Evolutionary conservation across 139 green algal genomes (phyloP), one percentile per base, ranked within the genome.

Genomic region (Tetraselmis chui): DNA sequence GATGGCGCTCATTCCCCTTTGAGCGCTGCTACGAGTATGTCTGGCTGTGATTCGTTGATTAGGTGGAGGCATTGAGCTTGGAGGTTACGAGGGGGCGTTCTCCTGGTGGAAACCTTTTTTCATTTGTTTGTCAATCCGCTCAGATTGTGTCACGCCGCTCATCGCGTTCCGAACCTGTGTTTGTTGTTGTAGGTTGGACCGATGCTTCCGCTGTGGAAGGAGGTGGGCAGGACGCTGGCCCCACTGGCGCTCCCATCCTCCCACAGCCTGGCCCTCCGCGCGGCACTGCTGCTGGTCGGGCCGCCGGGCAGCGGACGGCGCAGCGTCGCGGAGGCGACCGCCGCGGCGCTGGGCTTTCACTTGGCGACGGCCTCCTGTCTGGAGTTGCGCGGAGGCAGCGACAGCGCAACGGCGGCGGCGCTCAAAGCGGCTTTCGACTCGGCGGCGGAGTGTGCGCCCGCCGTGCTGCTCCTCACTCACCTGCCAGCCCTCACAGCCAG

Each of bases 281-380:
- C 86, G 1, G 82, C 90, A 1, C 75, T 93, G 29, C 82, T 97
- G 76, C 82, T 97, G 67, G 83, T 89, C 32, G 93, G 92, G 0
- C 92, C 93, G 0, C 31, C 76, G 0, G 93, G 93, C 76, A 85
- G 81, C 31, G 93, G 93, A 23, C 84, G 84, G 30, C 32, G 45
- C 2, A 94, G 89, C 0, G 91, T 91, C 2, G 89, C 77, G 0
- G 32, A 77, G 1, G 93, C 92, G 0, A 92, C 92, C 0, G 90
- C 93, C 1, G 90, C 89, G 0, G 94, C 93, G 0, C 79, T 94
- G n/a, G 93, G 92, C n/a, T 80, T 91, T 81, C 87, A 97, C 45
- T 75, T 91, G 27, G 84, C 94, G 82, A 76, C 77, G 22, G 88
- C 86, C 27, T 93, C 84, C 85, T 92, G 90, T 59, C 82, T 18